phyloP scores from a whole-genome alignment of 2,329 filamentous ascomycete species.

The Pseudogymnoascus sp. region DNA sequence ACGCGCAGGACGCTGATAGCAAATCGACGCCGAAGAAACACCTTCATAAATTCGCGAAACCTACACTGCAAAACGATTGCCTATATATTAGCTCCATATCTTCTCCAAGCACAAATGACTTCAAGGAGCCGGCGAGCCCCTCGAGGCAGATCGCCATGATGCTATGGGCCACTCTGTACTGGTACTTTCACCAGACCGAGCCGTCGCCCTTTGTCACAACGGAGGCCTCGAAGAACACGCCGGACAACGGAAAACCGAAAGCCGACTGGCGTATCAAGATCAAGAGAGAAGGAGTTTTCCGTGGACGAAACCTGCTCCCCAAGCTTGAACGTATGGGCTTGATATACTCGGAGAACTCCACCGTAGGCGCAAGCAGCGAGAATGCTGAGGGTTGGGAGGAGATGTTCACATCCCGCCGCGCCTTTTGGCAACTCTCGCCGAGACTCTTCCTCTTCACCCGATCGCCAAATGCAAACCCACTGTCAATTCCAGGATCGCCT shows the following conservation, averaged over 20 bases:
- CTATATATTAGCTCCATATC: constrained; percentile 91
- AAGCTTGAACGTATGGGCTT: constrained; percentile 93
- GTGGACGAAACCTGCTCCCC: constrained; percentile 63
- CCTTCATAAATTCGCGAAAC: constrained; percentile 60
- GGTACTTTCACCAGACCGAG: constrained; percentile 89
- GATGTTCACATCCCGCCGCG: constrained; percentile 73
- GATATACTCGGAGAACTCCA: constrained; percentile 66
- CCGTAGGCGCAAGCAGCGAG: constrained; percentile 58
- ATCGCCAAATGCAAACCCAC: constrained; percentile 40
- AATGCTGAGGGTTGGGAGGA: constrained; percentile 60
- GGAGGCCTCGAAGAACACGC: constrained; percentile 56
- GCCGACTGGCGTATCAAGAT: constrained; percentile 85
- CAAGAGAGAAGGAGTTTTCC: constrained; percentile 79
- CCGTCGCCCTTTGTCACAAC: constrained; percentile 59
- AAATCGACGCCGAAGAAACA: constrained; percentile 24
- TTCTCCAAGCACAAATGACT: constrained; percentile 71
- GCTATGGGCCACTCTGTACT: constrained; percentile 89
- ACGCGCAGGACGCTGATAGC: constrained; percentile 12
- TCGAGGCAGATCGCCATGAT: constrained; percentile 93
- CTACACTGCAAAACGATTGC: constrained; percentile 70
- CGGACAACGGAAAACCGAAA: constrained; percentile 61
- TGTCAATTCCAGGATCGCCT: constrained; percentile 43
- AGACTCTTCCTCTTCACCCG: constrained; percentile 83
- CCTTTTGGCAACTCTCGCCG: constrained; percentile 89
- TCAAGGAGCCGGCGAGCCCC: constrained; percentile 69